phyloP scores from a whole-genome alignment of 2,329 filamentous ascomycete species.

The Didymella glomerata region DNA sequence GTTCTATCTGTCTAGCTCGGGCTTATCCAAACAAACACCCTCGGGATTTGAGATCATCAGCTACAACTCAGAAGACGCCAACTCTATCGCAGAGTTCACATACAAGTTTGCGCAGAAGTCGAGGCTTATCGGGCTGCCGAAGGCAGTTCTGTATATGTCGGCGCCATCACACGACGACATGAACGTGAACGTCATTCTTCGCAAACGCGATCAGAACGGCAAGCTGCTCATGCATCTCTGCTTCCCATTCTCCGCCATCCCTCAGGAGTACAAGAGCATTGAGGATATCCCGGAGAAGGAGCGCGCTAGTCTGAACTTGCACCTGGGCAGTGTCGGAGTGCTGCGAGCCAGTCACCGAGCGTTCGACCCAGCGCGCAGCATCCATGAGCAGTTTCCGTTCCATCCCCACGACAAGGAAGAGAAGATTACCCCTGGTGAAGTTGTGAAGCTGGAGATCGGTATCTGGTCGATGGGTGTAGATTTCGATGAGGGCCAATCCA shows the following conservation, averaged over 20 bases:
- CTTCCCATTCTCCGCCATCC: slow-evolving; percentile 48
- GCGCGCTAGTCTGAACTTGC: not conserved
- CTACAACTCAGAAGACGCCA: slow-evolving; percentile 31
- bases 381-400: slow-evolving; percentile 35
- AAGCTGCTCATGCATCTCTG: slow-evolving; percentile 55
- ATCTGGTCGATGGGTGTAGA: slow-evolving; percentile 59
- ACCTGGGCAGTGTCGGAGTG: not conserved
- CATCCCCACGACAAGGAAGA: slow-evolving; percentile 54
- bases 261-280: not conserved
- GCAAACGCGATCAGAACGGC: slow-evolving; percentile 56
- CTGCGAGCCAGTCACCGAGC: not conserved
- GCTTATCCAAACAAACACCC: slow-evolving; percentile 10
- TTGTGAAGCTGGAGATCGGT: slow-evolving; percentile 59
- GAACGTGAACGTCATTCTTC: slow-evolving; percentile 54
- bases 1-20: slow-evolving; percentile 22
- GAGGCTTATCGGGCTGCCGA: slow-evolving; percentile 57
- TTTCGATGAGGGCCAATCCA: slow-evolving; percentile 54
- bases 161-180: slow-evolving; percentile 56
- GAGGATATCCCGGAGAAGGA: not conserved
- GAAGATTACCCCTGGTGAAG: slow-evolving; percentile 52
- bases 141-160: slow-evolving; percentile 59
- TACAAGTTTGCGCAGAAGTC: slow-evolving; percentile 48
- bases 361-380: not conserved
- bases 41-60: slow-evolving; percentile 9
- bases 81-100: slow-evolving; percentile 24